Percentiles rank a stretch among this genome's conserved stretches.
Evolutionary conservation across 202 grass and related monocot species (phyloP).

Genomic region (Digitaria exilis): DNA sequence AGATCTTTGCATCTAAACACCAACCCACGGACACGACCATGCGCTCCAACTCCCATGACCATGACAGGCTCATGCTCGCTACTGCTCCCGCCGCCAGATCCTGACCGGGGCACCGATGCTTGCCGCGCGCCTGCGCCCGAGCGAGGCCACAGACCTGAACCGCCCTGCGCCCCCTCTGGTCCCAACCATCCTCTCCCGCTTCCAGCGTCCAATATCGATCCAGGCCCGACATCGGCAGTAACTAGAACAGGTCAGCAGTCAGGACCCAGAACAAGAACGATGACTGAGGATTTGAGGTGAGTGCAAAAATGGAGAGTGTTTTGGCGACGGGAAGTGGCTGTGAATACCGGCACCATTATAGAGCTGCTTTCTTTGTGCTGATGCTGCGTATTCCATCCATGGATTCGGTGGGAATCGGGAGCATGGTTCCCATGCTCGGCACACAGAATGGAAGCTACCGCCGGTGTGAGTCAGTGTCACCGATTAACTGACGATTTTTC

Average conservation of each 20-base stretch:
- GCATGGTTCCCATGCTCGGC: slow-evolving; percentile 29
- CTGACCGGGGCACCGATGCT: neutral
- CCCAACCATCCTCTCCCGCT: slow-evolving; percentile 47
- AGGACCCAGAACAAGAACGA: neutral
- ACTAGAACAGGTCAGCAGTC: neutral
- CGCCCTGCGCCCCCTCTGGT: neutral
- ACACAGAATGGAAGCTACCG: slow-evolving; percentile 45
- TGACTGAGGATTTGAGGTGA: neutral
- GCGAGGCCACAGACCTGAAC: slow-evolving; percentile 25
- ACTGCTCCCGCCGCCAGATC: neutral
- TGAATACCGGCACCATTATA: neutral
- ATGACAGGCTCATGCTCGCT: neutral
- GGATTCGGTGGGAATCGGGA: neutral
- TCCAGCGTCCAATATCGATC: slow-evolving; percentile 77
- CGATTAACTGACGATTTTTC: neutral
- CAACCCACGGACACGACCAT: neutral
- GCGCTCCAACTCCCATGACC: neutral
- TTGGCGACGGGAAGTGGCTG: neutral
- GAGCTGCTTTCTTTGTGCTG: neutral
- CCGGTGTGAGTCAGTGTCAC: neutral
- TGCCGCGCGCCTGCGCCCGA: neutral
- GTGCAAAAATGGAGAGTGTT: neutral
- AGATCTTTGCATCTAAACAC: too few species aligned
- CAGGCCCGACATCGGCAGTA: slow-evolving; percentile 60
- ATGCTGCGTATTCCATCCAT: neutral